Conservation (phyloP, 345 rosid species). For the Camelina laxa region DNA sequence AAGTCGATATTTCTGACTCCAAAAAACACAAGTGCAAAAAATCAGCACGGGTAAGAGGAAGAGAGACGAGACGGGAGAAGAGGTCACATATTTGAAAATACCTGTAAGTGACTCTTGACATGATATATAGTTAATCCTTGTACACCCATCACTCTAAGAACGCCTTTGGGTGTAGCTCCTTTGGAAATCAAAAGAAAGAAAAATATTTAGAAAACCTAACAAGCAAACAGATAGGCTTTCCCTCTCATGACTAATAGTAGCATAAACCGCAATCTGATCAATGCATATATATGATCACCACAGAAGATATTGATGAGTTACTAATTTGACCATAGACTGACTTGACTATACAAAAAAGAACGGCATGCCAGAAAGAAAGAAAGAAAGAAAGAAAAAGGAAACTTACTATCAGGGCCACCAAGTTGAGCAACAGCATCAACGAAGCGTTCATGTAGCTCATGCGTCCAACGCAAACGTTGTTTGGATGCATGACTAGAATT, state of each 20-base stretch:
- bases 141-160: conserved; percentile 97
- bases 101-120: conserved; percentile 99
- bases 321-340: background rate
- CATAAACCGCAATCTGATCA: background rate
- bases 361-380: no score
- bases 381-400: background rate
- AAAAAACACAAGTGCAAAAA: conserved; percentile 27
- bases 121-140: conserved; percentile 97
- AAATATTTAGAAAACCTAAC: conserved; percentile 9
- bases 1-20: conserved; percentile 88
- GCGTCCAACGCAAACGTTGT: conserved; percentile 97
- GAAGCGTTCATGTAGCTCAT: conserved; percentile 98
- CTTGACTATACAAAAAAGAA: background rate
- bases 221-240: conserved; percentile 9
- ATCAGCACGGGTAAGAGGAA: conserved; percentile 7
- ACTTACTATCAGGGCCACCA: conserved; percentile 99
- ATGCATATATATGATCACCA: background rate
- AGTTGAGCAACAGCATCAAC: conserved; percentile 99
- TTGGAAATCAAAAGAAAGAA: conserved; percentile 9
- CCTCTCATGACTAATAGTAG: conserved; percentile 11
- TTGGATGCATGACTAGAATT: conserved; percentile 87
- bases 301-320: background rate
- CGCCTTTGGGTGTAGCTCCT: conserved; percentile 99
- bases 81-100: conserved; percentile 28
- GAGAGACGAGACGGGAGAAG: background rate